These are phyloP conservation scores for Saprolegnia diclina DNA, from an alignment of 352 stramenopile genomes.

Conservation along the genomic window DNA sequence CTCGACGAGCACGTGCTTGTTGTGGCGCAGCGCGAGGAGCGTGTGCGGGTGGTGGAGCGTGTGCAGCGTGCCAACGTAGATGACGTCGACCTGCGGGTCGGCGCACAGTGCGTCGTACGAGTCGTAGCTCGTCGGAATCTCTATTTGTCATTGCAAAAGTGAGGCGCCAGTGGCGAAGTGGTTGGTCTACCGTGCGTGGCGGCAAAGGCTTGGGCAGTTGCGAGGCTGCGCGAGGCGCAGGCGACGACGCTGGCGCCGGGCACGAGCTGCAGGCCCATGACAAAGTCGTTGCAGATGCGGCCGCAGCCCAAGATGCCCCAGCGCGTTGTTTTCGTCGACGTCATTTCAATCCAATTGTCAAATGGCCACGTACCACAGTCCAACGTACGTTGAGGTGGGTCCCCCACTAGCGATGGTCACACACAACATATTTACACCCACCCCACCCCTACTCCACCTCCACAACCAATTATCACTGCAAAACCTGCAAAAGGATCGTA, in stretches of 20 bases:
- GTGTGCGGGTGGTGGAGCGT: slow-evolving; percentile 73
- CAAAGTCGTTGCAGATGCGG: slow-evolving; percentile 60
- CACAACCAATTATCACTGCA: no score
- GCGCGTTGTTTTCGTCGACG: slow-evolving; percentile 15
- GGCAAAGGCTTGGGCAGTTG: slow-evolving; percentile 44
- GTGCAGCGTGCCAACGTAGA: slow-evolving; percentile 92
- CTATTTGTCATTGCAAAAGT: slow-evolving; percentile 29
- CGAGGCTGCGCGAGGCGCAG: slow-evolving; percentile 47
- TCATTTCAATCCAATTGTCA: no score
- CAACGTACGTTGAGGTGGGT: no score
- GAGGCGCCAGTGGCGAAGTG: no score
- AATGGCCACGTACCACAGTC: no score
- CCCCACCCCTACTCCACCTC: no score
- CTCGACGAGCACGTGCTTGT: slow-evolving; percentile 91
- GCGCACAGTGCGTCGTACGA: slow-evolving; percentile 79
- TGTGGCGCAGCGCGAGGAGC: slow-evolving; percentile 62
- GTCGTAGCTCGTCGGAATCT: slow-evolving; percentile 57
- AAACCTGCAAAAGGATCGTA: no score
- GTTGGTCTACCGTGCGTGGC: slow-evolving; percentile 31
- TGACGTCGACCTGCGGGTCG: slow-evolving; percentile 80
- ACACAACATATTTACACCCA: no score
- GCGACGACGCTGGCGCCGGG: slow-evolving; percentile 33
- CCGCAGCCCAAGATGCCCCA: slow-evolving; percentile 70
- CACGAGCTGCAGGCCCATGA: slow-evolving; percentile 35
- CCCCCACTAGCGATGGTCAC: no score